Evolutionary conservation across 2,329 filamentous ascomycete genomes (phyloP), one percentile per base, ranked within the genome.

Genomic region (Camillea tinctor): DNA sequence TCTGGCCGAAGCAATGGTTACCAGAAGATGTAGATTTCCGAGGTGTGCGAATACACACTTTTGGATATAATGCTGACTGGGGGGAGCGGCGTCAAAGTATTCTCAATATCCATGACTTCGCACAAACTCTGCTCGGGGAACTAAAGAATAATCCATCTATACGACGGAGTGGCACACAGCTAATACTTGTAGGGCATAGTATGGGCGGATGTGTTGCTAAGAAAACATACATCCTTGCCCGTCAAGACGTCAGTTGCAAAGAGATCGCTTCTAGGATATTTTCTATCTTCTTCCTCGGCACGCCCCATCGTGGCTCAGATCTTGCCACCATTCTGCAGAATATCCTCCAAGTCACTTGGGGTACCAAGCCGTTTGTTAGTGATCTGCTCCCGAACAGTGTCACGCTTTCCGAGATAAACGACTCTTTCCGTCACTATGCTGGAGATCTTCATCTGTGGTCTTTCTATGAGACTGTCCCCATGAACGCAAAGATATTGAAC

Each of bases 121-220:
- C 67, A 19, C 69, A 74, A 49, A 68, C 70, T 2, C 64, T 77
- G 5, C 60, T 75, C 4, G 69, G 64, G 17, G 70, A 73, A 20
- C 57, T 76, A 23, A 67, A 64, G 36, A 73, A 71, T 54, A 64
- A 70, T 20, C 68, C 71, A 7, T 57, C 58, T 11, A 70, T 74
- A 22, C 63, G 69, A 49, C 65, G 66, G 36, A 48, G 60, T 20
- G 54, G 68, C 60, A 71, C 71, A 8, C 72, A 71, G 1, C 75
- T 81, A 19, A 73, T 81, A 3, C 69, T 81, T 17, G 70, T 81
- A 13, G 77, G 69, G 1, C 80, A 82, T 61, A 78, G 74, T 44
- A 80, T 82, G 79, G 79, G 80, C 1, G 79, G 79, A 11, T 68
- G 72, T 56, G 73, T 78, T 19, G 68, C 69, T 4, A 75, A 76